Conservation (phyloP, 108 stramenopile genomes). For the Chaetoceros tenuissimus region DNA sequence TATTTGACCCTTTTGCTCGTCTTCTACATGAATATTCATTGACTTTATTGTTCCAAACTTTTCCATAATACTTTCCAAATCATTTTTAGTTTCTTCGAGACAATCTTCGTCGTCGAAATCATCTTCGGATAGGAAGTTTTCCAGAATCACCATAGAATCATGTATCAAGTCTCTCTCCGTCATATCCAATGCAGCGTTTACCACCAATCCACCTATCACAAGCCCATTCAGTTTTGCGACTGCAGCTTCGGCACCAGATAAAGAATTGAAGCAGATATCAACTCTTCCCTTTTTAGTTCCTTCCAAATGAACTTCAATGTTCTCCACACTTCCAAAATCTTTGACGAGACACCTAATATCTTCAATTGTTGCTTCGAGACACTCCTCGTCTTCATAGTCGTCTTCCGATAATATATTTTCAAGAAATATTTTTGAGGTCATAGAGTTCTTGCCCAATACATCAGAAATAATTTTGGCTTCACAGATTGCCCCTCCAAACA, state of each 20-base stretch:
- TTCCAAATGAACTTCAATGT: slow-evolving; percentile 10
- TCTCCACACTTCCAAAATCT: slow-evolving; percentile 17
- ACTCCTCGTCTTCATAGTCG: slow-evolving; percentile 47
- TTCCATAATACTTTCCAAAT: slow-evolving; percentile 21
- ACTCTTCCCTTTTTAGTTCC: slow-evolving; percentile 18
- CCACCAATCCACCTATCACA: slow-evolving; percentile 47
- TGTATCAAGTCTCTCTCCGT: not conserved
- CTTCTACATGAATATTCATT: slow-evolving; percentile 12
- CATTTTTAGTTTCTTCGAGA: slow-evolving; percentile 28
- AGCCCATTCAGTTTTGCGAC: slow-evolving; percentile 42
- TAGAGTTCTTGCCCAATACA: not conserved
- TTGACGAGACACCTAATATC: slow-evolving; percentile 25
- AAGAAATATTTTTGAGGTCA: slow-evolving; percentile 6
- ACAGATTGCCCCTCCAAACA: slow-evolving; percentile 23
- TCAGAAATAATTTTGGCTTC: not conserved
- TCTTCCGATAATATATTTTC: slow-evolving; percentile 33
- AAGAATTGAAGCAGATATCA: slow-evolving; percentile 1
- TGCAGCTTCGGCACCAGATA: slow-evolving; percentile 24
- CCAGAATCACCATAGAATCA: not conserved
- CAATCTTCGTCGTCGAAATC: slow-evolving; percentile 47
- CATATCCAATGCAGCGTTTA: slow-evolving; percentile 23
- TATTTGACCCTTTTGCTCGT: slow-evolving; percentile 16
- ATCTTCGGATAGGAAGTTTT: slow-evolving; percentile 32
- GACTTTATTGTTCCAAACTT: slow-evolving; percentile 17
- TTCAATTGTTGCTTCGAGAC: slow-evolving; percentile 25